phyloP scores from a whole-genome alignment of 192 early-diverging fungal species.

The Backusella tarrabulga region DNA sequence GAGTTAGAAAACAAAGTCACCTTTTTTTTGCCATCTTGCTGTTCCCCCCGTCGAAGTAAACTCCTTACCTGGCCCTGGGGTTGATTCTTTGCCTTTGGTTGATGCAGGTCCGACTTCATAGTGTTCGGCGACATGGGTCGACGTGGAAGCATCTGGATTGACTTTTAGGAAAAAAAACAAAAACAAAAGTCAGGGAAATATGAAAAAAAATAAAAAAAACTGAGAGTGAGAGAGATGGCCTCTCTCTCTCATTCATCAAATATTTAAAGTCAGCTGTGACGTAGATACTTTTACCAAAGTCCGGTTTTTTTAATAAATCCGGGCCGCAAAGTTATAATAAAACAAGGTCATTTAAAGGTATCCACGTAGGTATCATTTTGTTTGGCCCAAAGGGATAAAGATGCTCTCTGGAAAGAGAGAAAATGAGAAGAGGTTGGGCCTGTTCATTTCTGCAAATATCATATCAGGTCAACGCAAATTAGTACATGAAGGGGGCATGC shows the following conservation, averaged over 20 bases:
- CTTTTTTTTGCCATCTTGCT: not conserved
- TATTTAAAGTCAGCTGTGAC: not conserved
- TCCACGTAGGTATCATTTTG: not conserved
- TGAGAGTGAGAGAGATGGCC: not conserved
- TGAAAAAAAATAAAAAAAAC: not conserved
- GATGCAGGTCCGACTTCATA: slow-evolving; percentile 48
- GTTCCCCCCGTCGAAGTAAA: not conserved
- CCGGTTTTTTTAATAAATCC: no score
- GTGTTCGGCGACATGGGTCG: slow-evolving; percentile 14
- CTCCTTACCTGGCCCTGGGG: slow-evolving; percentile 49
- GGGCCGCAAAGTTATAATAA: no score
- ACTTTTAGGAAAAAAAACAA: not conserved
- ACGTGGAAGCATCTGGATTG: slow-evolving; percentile 17
- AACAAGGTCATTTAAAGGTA: no score
- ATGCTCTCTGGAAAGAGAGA: not conserved
- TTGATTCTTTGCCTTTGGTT: slow-evolving; percentile 67
- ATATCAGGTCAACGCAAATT: not conserved
- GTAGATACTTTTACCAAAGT: not conserved
- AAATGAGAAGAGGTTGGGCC: not conserved
- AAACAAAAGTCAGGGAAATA: not conserved
- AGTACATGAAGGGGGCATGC: no score
- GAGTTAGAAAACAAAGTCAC: slow-evolving; percentile 3
- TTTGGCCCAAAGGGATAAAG: not conserved
- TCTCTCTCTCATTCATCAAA: not conserved
- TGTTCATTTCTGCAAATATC: not conserved